phyloP scores from a whole-genome alignment of 345 rosid genomes.

The Nasturtium officinale region DNA sequence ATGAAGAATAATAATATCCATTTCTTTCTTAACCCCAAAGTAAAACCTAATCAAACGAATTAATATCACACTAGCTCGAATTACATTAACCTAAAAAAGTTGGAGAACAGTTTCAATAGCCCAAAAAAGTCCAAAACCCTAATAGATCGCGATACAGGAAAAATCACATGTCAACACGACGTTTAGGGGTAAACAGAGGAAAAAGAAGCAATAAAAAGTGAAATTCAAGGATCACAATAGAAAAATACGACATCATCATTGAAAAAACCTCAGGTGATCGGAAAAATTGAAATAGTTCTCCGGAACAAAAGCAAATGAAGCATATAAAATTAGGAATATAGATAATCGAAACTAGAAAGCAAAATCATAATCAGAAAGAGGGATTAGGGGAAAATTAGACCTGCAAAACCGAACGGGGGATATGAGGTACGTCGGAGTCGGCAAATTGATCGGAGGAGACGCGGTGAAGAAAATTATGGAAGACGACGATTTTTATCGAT shows the following conservation, averaged over 20 bases:
- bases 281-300: not conserved
- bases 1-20: too few relatives aligned
- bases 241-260: too few relatives aligned
- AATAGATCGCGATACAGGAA: constrained; percentile 23
- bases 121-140: too few relatives aligned
- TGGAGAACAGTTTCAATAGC: too few relatives aligned
- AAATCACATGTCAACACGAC: constrained; percentile 9
- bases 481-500: constrained; percentile 26
- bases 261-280: not conserved
- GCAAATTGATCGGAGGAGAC: constrained; percentile 9
- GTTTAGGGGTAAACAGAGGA: not conserved
- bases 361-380: not conserved
- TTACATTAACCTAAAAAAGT: too few relatives aligned
- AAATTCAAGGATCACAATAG: constrained; percentile 13
- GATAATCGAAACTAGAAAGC: not conserved
- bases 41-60: not conserved
- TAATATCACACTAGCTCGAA: not conserved
- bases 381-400: too few relatives aligned
- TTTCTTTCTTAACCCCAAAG: not conserved
- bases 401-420: too few relatives aligned
- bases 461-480: constrained; percentile 7
- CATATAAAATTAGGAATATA: constrained; percentile 1
- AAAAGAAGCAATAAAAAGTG: not conserved
- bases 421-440: not conserved
- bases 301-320: not conserved